Evolutionary conservation across 805 yeast species (phyloP).

Genomic region (Ogataea chonburiensis): DNA sequence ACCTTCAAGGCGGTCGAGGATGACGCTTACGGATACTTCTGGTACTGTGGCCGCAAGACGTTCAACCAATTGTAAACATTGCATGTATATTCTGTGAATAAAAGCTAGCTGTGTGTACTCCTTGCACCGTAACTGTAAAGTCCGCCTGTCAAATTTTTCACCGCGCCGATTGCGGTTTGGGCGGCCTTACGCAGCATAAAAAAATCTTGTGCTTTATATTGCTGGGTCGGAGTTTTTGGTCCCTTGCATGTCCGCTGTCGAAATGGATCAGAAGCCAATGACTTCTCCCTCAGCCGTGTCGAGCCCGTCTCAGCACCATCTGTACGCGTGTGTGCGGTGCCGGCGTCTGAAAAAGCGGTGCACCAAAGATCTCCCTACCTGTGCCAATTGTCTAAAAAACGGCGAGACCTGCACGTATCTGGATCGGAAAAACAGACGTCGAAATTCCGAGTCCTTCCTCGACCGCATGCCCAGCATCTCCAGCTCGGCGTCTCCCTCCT

Average conservation of each 20-base stretch:
- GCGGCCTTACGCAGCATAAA: background rate
- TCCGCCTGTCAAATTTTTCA: slow-evolving; percentile 9
- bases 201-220: background rate
- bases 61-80: slow-evolving; percentile 11
- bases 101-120: background rate
- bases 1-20: slow-evolving; percentile 49
- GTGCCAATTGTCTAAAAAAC: slow-evolving; percentile 42
- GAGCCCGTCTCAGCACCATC: slow-evolving; percentile 11
- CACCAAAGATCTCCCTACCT: slow-evolving; percentile 42
- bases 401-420: slow-evolving; percentile 42
- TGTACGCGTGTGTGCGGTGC: slow-evolving; percentile 45
- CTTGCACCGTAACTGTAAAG: background rate
- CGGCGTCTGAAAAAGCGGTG: slow-evolving; percentile 50
- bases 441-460: slow-evolving; percentile 5
- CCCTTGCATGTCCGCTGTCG: slow-evolving; percentile 4
- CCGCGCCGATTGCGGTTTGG: slow-evolving; percentile 3
- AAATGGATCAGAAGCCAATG: background rate
- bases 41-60: slow-evolving; percentile 51
- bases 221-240: slow-evolving; percentile 7
- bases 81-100: background rate
- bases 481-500: background rate
- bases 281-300: background rate
- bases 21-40: slow-evolving; percentile 59
- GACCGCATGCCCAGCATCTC: background rate
- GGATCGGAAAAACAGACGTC: slow-evolving; percentile 34